These are phyloP conservation scores for Fusarium continuum DNA, from an alignment of 2,329 filamentous ascomycete species.

Conservation along the genomic window DNA sequence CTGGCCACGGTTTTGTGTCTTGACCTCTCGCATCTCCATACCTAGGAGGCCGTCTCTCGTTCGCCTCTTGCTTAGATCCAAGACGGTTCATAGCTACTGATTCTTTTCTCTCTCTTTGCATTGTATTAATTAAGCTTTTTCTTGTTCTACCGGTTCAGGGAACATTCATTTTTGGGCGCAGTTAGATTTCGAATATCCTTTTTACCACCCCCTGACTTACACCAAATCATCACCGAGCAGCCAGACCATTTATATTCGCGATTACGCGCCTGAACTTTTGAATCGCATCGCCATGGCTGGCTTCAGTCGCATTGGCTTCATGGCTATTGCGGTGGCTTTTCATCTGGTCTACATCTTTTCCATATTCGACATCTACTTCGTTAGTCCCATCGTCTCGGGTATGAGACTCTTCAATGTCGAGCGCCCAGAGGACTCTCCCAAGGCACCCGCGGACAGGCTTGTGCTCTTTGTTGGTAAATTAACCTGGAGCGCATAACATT, in stretches of 20 bases:
- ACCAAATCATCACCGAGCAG: constrained; percentile 15
- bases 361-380: constrained; percentile 99
- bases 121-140: neutral
- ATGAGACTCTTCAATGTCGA: constrained; percentile 85
- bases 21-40: constrained; percentile 10
- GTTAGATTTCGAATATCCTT: constrained; percentile 3
- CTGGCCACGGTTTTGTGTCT: constrained; percentile 39
- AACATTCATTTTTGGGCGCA: constrained; percentile 1
- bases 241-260: neutral
- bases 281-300: constrained; percentile 58
- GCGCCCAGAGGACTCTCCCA: constrained; percentile 59
- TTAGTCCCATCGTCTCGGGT: constrained; percentile 94
- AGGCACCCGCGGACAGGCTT: constrained; percentile 86
- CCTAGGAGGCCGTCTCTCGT: constrained; percentile 5
- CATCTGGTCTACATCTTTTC: constrained; percentile 94
- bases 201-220: constrained; percentile 35
- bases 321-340: constrained; percentile 89
- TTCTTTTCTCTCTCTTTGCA: neutral
- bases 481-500: neutral
- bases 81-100: neutral
- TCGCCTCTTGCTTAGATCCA: constrained; percentile 6
- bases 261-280: neutral
- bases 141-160: constrained; percentile 15
- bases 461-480: constrained; percentile 87
- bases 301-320: constrained; percentile 77